phyloP scores from a whole-genome alignment of 768 basidiomycete species.

The Pisolithus marmoratus region DNA sequence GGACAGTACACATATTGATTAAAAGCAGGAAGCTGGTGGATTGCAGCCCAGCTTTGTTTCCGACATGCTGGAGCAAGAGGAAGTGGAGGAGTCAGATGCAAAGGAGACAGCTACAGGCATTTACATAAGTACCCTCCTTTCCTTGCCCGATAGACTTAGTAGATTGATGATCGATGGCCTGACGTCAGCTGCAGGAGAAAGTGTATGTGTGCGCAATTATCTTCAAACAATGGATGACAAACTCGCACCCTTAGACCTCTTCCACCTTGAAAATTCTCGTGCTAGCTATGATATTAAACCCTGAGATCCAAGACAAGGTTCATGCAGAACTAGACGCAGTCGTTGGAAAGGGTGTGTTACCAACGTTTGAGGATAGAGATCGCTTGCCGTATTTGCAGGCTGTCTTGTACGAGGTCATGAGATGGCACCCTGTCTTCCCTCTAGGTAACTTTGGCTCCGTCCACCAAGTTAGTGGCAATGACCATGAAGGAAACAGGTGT shows the following conservation, averaged over 20 bases:
- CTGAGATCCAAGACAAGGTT: constrained; percentile 16
- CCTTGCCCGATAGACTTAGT: no score
- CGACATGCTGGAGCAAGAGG: no score
- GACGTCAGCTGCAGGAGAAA: constrained; percentile 19
- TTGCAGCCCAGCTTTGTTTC: no score
- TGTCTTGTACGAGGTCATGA: constrained; percentile 14
- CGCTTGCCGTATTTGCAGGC: constrained; percentile 22
- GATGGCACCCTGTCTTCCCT: constrained; percentile 20
- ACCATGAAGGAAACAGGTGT: constrained; percentile 11
- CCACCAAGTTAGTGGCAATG: not conserved
- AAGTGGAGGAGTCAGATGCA: no score
- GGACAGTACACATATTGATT: no score
- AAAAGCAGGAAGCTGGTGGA: no score
- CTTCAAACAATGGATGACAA: not conserved
- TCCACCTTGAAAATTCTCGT: constrained; percentile 16
- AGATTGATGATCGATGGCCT: constrained; percentile 4
- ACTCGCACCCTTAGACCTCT: constrained; percentile 13
- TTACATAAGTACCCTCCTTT: no score
- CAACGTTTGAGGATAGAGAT: constrained; percentile 15
- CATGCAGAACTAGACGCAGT: constrained; percentile 21
- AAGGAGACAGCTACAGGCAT: no score
- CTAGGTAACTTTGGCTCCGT: constrained; percentile 10
- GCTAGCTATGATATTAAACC: constrained; percentile 24
- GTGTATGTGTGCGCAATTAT: constrained; percentile 9
- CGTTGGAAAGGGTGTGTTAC: constrained; percentile 16